These are phyloP conservation scores for Acanthamoeba sp. DNA, from an alignment of 208 protist species.

Conservation along the genomic window DNA sequence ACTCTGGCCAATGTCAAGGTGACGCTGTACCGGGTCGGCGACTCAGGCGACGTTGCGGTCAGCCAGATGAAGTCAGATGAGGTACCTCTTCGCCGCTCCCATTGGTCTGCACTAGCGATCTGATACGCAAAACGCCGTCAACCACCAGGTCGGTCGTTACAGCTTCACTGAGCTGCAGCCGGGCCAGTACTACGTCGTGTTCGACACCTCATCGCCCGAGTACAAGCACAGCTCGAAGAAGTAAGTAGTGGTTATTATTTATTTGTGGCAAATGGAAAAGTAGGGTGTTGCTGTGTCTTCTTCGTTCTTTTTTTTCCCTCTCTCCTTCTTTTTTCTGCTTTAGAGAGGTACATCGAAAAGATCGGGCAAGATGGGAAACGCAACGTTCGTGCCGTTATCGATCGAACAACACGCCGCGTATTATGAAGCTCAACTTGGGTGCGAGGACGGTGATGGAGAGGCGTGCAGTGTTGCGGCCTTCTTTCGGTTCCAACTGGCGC, in stretches of 20 bases:
- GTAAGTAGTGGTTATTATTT: neutral
- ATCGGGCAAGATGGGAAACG: slow-evolving; percentile 9
- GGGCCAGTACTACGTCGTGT: slow-evolving; percentile 64
- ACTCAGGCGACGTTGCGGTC: neutral
- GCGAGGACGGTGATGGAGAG: slow-evolving; percentile 4
- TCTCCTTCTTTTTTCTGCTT: too few relatives aligned
- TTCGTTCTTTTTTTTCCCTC: too few relatives aligned
- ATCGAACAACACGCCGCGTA: neutral
- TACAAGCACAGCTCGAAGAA: slow-evolving; percentile 70
- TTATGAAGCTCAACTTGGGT: neutral
- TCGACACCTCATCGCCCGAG: slow-evolving; percentile 59
- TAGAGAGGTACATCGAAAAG: too few relatives aligned
- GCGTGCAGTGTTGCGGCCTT: neutral
- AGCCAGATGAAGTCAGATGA: slow-evolving; percentile 59
- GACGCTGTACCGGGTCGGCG: slow-evolving; percentile 19
- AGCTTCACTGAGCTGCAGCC: slow-evolving; percentile 59
- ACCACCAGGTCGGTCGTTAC: slow-evolving; percentile 33
- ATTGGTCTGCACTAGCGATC: neutral
- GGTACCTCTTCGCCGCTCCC: neutral
- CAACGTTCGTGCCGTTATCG: neutral
- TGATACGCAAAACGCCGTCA: neutral
- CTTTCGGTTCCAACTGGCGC: slow-evolving; percentile 4
- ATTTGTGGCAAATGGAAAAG: neutral
- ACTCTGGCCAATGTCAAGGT: slow-evolving; percentile 20
- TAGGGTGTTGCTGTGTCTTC: too few relatives aligned